Conservation (phyloP, 306 rosid species). For the Phaseolus lunatus region DNA sequence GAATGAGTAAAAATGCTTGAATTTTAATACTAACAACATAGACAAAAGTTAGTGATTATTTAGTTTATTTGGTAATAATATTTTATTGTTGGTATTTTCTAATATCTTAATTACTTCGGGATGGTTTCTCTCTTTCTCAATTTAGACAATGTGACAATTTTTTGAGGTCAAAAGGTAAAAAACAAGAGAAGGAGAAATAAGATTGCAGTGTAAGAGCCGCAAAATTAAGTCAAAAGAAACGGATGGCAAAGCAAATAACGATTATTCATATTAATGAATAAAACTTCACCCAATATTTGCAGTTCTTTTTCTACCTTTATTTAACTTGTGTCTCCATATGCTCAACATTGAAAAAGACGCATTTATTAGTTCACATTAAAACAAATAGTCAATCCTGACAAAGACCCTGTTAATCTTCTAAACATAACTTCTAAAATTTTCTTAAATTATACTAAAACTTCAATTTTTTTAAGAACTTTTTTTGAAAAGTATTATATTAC, state of each 20-base stretch:
- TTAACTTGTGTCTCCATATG: background rate
- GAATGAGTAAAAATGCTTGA: background rate
- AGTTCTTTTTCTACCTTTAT: background rate
- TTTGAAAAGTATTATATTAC: too few species aligned
- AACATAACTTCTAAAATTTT: background rate
- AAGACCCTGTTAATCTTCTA: background rate
- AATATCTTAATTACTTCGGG: background rate
- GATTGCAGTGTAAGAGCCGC: constrained; percentile 40
- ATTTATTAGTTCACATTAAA: background rate
- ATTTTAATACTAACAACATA: background rate
- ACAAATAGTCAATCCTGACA: background rate
- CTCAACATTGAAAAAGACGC: constrained; percentile 40
- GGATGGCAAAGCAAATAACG: background rate
- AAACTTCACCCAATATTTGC: background rate
- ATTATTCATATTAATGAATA: constrained; percentile 9
- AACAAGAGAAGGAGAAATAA: background rate
- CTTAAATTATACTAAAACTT: too few species aligned
- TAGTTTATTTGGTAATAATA: background rate
- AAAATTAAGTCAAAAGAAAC: constrained; percentile 42
- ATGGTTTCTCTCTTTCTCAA: background rate
- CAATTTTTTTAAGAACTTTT: too few species aligned
- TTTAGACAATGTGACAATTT: background rate
- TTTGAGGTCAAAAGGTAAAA: background rate
- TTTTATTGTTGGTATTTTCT: background rate
- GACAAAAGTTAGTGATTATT: background rate